Conservation (phyloP, 2,329 filamentous ascomycete genomes). For the Epichloe typhina region DNA sequence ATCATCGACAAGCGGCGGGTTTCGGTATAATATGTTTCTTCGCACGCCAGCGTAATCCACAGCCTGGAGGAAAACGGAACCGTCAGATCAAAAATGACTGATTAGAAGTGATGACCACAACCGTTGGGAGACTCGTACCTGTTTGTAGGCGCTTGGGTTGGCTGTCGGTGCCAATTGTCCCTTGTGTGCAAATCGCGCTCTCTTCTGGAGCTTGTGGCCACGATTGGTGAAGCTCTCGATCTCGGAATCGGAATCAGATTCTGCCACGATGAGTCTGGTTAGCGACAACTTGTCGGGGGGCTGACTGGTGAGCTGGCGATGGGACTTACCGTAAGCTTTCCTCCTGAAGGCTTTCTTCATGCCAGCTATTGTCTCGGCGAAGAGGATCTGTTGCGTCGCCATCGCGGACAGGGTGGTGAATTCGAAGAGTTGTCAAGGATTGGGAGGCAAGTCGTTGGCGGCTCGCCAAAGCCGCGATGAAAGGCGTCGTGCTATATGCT, state of each 20-base stretch:
- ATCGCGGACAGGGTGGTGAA: constrained; percentile 15
- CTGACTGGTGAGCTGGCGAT: constrained; percentile 1
- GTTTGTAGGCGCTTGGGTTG: constrained; percentile 56
- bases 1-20: constrained; percentile 59
- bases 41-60: constrained; percentile 63
- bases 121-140: constrained; percentile 33
- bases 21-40: constrained; percentile 60
- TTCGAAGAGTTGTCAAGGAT: neutral
- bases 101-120: constrained; percentile 4
- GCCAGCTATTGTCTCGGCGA: constrained; percentile 52
- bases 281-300: constrained; percentile 3
- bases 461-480: neutral
- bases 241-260: constrained; percentile 65
- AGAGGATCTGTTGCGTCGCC: constrained; percentile 44
- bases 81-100: constrained; percentile 11
- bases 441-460: neutral
- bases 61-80: constrained; percentile 30
- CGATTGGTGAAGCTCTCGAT: constrained; percentile 60
- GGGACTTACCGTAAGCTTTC: constrained; percentile 43
- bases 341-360: constrained; percentile 57
- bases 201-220: constrained; percentile 67
- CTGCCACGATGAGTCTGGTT: constrained; percentile 28
- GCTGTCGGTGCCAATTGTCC: constrained; percentile 55
- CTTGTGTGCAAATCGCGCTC: constrained; percentile 56
- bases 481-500: neutral